Base-by-base conservation (phyloP, 2,329 filamentous ascomycete genomes). In the Parastagonospora nodorum region DNA sequence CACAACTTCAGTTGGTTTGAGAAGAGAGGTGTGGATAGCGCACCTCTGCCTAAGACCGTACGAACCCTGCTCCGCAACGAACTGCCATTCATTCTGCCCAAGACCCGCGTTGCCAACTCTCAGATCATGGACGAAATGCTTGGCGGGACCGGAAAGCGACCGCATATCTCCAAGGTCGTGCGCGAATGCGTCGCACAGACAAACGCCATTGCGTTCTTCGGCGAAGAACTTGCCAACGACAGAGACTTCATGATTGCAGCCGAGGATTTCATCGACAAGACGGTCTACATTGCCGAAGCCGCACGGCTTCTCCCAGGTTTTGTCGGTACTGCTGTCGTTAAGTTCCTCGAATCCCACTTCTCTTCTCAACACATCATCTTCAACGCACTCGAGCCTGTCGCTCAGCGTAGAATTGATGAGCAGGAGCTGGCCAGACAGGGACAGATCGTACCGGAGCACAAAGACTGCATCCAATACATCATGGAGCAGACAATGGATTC, bases 401-500 rank as follows among this genome's bases (percentile, higher is more conserved):
- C 24, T 14, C 38, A 29, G 19, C 24, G 15, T n/a, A 29, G 24
- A n/a, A 29, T 29, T n/a, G 38, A 41, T 29, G 47, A 50, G 19
- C 19, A 40, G 29, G 38, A 47, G 2, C 19, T 39, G 6, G 30
- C 14, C 12, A 28, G 14, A 12, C 14, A 16, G 24, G 47, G 47
- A 7, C 32, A 50, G 5, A 40, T 38, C 11, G 51, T 24, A 24
- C 19, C 5, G 19, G 19, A 24, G 41, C 9, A 57, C 46, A 44
- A 38, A 19, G 64, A 69, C 29, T 64, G 61, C 15, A 64, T 72
- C 8, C 62, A 71, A 41, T 71, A 61, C 62, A 61, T 70, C n/a
- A 67, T 72, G 38, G 62, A 70, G 4, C 59, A 49, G 0, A 59
- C 19, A 24, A 24, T 24, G 19, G 19, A 24, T 24, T 24, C 19